Evolutionary conservation across 805 yeast species (phyloP).

Genomic region (Ogataea parapolymorpha): DNA sequence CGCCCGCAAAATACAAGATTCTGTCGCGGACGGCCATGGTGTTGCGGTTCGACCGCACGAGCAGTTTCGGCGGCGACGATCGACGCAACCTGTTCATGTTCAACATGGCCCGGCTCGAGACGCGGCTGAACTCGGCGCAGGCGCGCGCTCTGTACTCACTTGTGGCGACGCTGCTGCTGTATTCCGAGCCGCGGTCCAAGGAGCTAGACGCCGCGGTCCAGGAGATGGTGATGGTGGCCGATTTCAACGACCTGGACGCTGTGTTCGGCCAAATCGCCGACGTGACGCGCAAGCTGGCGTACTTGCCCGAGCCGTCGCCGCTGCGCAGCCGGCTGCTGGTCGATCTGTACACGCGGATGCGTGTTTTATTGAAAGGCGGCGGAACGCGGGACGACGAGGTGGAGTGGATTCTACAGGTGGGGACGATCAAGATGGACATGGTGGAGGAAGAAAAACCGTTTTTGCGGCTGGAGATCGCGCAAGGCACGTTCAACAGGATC

Average conservation of each 20-base stretch:
- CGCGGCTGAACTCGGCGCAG: slow-evolving; percentile 70
- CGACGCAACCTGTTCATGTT: slow-evolving; percentile 49
- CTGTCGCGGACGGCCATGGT: slow-evolving; percentile 63
- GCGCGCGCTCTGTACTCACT: slow-evolving; percentile 65
- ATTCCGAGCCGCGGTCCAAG: slow-evolving; percentile 64
- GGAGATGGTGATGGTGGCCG: slow-evolving; percentile 65
- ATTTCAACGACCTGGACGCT: slow-evolving; percentile 54
- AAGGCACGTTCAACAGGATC: slow-evolving; percentile 56
- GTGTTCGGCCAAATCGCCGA: slow-evolving; percentile 11
- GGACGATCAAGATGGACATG: slow-evolving; percentile 68
- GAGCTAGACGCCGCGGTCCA: slow-evolving; percentile 56
- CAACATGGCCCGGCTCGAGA: slow-evolving; percentile 65
- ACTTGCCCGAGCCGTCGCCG: slow-evolving; percentile 10
- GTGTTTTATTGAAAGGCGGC: slow-evolving; percentile 30
- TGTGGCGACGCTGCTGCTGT: slow-evolving; percentile 55
- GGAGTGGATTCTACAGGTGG: slow-evolving; percentile 64
- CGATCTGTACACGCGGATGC: slow-evolving; percentile 44
- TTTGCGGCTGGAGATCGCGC: slow-evolving; percentile 64
- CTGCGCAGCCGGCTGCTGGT: slow-evolving; percentile 36
- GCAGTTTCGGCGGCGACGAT: slow-evolving; percentile 35
- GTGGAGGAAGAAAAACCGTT: slow-evolving; percentile 60
- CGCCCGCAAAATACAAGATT: slow-evolving; percentile 48
- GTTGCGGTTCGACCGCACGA: slow-evolving; percentile 55
- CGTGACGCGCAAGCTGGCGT: slow-evolving; percentile 7
- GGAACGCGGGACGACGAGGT: slow-evolving; percentile 31